Evolutionary conservation across 768 basidiomycete species (phyloP).

Genomic region (Russula griseocarnosa): DNA sequence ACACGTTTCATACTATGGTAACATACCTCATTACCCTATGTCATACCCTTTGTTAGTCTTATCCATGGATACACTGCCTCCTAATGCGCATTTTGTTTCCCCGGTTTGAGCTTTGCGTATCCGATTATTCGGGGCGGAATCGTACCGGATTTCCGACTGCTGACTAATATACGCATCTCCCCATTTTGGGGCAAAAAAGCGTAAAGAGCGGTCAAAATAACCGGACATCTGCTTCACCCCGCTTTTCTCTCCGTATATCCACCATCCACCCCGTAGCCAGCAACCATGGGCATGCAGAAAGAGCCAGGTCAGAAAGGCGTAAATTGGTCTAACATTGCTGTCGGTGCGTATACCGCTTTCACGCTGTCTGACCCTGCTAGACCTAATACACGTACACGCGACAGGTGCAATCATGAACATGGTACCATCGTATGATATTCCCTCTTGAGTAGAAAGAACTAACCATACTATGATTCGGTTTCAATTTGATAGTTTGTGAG

Average conservation of each 20-base stretch:
- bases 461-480: conserved; percentile 12
- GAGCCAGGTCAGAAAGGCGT: conserved; percentile 90
- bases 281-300: conserved; percentile 70
- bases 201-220: neutral
- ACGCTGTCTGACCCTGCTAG: neutral
- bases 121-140: conserved; percentile 5
- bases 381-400: neutral
- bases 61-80: conserved; percentile 23
- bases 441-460: neutral
- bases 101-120: neutral
- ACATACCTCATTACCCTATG: conserved; percentile 22
- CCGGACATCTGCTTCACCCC: neutral
- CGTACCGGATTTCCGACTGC: conserved; percentile 10
- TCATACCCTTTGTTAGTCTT: conserved; percentile 29
- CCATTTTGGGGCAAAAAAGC: neutral
- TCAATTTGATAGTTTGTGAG: conserved; percentile 37
- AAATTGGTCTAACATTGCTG: conserved; percentile 93
- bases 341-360: conserved; percentile 56
- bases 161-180: conserved; percentile 11
- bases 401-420: conserved; percentile 97
- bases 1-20: conserved; percentile 22
- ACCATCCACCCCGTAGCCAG: conserved; percentile 20
- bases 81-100: conserved; percentile 9
- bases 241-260: conserved; percentile 20
- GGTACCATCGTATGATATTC: conserved; percentile 46